phyloP scores from a whole-genome alignment of 1,139 yeast genomes.

The Meyerozyma sp. region DNA sequence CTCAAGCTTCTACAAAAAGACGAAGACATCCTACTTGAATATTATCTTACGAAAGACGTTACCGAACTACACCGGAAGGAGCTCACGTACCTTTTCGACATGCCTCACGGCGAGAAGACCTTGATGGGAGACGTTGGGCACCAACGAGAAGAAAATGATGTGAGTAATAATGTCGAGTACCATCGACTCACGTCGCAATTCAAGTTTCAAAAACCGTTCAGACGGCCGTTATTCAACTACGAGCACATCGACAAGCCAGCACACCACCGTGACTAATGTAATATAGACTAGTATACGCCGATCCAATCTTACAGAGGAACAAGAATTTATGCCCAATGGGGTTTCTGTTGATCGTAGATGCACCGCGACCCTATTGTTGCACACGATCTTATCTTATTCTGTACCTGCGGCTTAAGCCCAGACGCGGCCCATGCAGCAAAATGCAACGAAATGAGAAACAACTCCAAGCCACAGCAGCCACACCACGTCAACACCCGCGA shows the following conservation, averaged over 20 bases:
- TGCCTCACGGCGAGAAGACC: conserved; percentile 15
- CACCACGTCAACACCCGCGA: too few species aligned
- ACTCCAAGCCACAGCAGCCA: too few species aligned
- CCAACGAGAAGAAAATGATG: conserved; percentile 10
- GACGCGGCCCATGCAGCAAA: too few species aligned
- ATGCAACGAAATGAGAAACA: too few species aligned
- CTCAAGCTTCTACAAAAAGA: conserved; percentile 7
- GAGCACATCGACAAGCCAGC: conserved; percentile 18
- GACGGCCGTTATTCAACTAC: conserved; percentile 20
- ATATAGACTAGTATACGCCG: neutral
- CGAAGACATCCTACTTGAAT: conserved; percentile 24
- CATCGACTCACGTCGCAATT: conserved; percentile 14
- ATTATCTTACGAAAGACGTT: conserved; percentile 22
- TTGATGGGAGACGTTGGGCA: conserved; percentile 13
- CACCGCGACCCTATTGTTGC: neutral
- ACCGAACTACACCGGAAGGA: conserved; percentile 26
- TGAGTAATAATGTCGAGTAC: conserved; percentile 11
- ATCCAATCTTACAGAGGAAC: too few species aligned
- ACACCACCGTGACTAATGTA: conserved; percentile 10
- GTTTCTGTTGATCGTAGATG: neutral
- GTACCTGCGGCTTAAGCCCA: too few species aligned
- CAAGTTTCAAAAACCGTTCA: conserved; percentile 17
- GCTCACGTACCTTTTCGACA: conserved; percentile 18
- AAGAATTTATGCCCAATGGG: neutral
- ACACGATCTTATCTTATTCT: too few species aligned